These are phyloP conservation scores for Rhizopogon vinicolor DNA, from an alignment of 768 basidiomycete genomes.

Conservation along the genomic window DNA sequence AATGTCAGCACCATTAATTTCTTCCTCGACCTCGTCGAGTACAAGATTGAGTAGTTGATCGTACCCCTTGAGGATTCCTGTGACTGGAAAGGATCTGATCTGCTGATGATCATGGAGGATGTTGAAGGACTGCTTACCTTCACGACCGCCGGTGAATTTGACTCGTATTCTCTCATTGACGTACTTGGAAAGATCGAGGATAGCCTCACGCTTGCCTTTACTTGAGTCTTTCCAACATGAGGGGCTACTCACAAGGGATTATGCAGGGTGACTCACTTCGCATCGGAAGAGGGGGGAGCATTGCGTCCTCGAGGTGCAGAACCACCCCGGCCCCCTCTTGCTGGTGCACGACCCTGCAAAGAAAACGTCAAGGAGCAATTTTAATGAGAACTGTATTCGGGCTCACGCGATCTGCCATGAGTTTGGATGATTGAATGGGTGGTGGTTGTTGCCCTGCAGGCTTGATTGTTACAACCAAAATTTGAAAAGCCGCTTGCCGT, in stretches of 20 bases:
- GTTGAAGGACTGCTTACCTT: conserved; percentile 50
- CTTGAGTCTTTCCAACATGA: conserved; percentile 27
- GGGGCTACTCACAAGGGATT: conserved; percentile 4
- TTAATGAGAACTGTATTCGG: background rate
- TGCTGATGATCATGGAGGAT: background rate
- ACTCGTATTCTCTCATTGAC: conserved; percentile 89
- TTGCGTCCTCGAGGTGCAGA: conserved; percentile 23
- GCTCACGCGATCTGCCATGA: conserved; percentile 30
- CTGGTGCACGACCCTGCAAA: conserved; percentile 55
- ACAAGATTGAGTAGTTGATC: conserved; percentile 97
- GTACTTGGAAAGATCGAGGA: conserved; percentile 93
- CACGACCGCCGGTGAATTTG: conserved; percentile 96
- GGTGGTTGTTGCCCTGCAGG: background rate
- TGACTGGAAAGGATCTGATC: conserved; percentile 47
- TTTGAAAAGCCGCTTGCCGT: conserved; percentile 33
- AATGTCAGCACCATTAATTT: conserved; percentile 52
- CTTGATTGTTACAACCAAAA: conserved; percentile 1
- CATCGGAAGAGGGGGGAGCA: conserved; percentile 12
- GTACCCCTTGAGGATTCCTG: conserved; percentile 89
- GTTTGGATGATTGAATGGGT: background rate
- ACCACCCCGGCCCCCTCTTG: conserved; percentile 42
- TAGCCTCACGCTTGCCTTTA: conserved; percentile 75
- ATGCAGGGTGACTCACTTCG: conserved; percentile 20
- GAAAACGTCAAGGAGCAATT: conserved; percentile 12
- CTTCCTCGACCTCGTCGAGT: conserved; percentile 91